Evolutionary conservation across 805 yeast genomes (phyloP).

Genomic region (Torulaspora microellipsoides): DNA sequence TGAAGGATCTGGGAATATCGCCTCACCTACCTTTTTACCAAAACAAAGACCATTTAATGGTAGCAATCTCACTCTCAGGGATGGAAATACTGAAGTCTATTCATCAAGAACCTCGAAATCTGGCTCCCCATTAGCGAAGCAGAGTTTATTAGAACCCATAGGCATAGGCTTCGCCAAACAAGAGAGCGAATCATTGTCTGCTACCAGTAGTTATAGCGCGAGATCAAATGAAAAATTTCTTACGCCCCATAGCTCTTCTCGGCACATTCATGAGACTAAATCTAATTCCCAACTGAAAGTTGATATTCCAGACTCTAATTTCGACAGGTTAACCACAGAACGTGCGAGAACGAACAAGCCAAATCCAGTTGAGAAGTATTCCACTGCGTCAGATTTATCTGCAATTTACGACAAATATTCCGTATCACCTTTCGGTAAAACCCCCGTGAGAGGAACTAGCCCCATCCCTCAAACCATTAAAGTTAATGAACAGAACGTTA

Average conservation of each 20-base stretch:
- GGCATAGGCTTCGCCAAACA: not conserved
- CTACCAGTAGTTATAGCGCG: conserved; percentile 2
- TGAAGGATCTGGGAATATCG: conserved; percentile 20
- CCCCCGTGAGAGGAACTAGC: conserved; percentile 1
- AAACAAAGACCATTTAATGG: conserved; percentile 8
- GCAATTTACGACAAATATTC: conserved; percentile 22
- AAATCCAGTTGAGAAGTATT: conserved; percentile 6
- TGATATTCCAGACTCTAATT: conserved; percentile 10
- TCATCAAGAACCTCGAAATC: conserved; percentile 6
- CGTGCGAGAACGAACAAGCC: conserved; percentile 1
- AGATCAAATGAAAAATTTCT: not conserved
- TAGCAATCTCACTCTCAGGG: conserved; percentile 3
- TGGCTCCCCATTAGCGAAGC: conserved; percentile 6
- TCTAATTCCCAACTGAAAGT: conserved; percentile 2
- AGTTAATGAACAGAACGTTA: conserved; percentile 10
- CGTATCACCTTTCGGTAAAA: conserved; percentile 16
- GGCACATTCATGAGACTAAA: not conserved
- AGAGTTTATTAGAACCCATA: not conserved
- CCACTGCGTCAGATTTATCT: conserved; percentile 13
- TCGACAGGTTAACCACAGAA: conserved; percentile 5
- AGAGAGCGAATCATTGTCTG: conserved; percentile 1
- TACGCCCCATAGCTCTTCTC: conserved; percentile 1
- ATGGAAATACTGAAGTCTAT: conserved; percentile 2
- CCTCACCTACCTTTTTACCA: conserved; percentile 17
- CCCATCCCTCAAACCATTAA: conserved; percentile 11